Conservation (phyloP, 2,329 filamentous ascomycete genomes). For the Hypomyces rosellus region DNA sequence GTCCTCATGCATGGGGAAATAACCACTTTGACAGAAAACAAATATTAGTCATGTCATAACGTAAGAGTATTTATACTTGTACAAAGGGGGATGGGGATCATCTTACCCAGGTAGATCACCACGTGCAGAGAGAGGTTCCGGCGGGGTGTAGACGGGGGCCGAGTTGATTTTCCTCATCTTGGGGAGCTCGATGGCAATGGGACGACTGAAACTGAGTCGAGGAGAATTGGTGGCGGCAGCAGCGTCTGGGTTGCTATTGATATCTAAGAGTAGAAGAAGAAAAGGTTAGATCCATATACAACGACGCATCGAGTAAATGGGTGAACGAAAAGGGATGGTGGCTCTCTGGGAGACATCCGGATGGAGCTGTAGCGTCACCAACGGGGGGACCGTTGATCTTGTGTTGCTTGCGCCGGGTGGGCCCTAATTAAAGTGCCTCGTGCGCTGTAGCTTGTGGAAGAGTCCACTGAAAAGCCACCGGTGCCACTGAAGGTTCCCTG, state of each 20-base stretch:
- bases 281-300: constrained; percentile 1
- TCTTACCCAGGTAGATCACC: constrained; percentile 54
- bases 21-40: constrained; percentile 37
- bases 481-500: too few species aligned
- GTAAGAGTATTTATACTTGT: not conserved
- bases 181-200: constrained; percentile 50
- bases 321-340: constrained; percentile 10
- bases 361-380: not conserved
- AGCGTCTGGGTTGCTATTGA: constrained; percentile 7
- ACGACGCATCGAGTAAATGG: constrained; percentile 1
- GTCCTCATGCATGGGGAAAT: constrained; percentile 56
- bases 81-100: not conserved
- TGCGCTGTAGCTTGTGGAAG: not conserved
- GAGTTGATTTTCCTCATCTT: constrained; percentile 33
- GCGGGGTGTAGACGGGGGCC: constrained; percentile 37
- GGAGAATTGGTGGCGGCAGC: constrained; percentile 10
- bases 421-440: not conserved
- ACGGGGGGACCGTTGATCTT: not conserved
- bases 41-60: too few species aligned
- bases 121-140: constrained; percentile 48
- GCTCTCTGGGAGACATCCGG: not conserved
- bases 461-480: too few species aligned
- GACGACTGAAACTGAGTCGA: constrained; percentile 29
- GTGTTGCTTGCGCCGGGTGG: not conserved
- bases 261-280: constrained; percentile 9